Evolutionary conservation across 1,284 basidiomycete genomes (phyloP).

Genomic region (Ganoderma sinense): DNA sequence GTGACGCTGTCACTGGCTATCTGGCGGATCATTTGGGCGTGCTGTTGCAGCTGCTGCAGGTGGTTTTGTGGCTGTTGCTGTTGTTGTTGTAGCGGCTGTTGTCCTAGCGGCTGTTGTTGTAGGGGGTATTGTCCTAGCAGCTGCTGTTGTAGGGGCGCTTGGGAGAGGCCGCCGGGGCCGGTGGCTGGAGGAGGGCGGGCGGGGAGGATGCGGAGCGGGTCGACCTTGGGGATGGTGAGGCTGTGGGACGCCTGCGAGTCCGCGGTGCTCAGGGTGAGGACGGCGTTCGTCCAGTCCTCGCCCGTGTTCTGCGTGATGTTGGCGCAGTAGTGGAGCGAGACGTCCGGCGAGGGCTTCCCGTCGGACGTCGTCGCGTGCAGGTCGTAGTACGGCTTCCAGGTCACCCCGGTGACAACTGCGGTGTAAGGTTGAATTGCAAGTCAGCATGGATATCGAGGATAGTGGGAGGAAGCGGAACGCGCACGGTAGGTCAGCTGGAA

Average conservation of each 20-base stretch:
- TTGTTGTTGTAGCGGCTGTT: not conserved
- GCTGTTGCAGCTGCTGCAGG: not conserved
- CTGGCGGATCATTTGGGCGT: not conserved
- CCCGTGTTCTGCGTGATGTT: slow-evolving; percentile 62
- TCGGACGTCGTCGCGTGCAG: slow-evolving; percentile 57
- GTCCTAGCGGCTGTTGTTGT: too few species aligned
- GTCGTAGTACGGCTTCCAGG: slow-evolving; percentile 65
- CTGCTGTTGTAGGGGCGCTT: too few species aligned
- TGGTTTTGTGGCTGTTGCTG: not conserved
- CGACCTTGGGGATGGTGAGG: slow-evolving; percentile 15
- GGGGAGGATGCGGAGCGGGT: not conserved
- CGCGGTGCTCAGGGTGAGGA: slow-evolving; percentile 21
- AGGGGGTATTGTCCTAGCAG: too few species aligned
- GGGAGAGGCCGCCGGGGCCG: not conserved
- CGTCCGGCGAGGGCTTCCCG: slow-evolving; percentile 51
- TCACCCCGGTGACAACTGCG: slow-evolving; percentile 54
- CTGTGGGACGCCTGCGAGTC: slow-evolving; percentile 12
- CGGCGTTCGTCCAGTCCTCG: slow-evolving; percentile 60
- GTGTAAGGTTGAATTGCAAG: too few species aligned
- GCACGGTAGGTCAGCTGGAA: slow-evolving; percentile 61
- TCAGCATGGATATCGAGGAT: not conserved
- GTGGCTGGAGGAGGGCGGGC: not conserved
- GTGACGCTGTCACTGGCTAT: too few species aligned
- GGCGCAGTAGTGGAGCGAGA: slow-evolving; percentile 63
- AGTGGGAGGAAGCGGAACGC: slow-evolving; percentile 30